Conservation (phyloP, 495 filamentous ascomycete species). For the Viridothelium virens region DNA sequence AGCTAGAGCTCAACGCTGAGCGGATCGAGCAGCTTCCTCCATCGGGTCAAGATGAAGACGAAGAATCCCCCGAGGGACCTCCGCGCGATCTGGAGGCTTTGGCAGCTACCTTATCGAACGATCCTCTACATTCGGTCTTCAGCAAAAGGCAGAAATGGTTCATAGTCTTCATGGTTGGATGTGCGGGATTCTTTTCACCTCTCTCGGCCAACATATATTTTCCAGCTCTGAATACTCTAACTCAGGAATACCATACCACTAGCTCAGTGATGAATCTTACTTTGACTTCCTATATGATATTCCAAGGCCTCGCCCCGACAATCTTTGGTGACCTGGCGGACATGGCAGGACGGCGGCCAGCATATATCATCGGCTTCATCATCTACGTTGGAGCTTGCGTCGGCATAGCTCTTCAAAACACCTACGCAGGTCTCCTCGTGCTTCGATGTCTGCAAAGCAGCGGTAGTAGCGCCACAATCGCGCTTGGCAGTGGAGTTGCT, state of each 20-base stretch:
- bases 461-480: slow-evolving; percentile 30
- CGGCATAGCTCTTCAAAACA: slow-evolving; percentile 35
- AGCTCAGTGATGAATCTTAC: slow-evolving; percentile 49
- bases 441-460: slow-evolving; percentile 30
- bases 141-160: slow-evolving; percentile 47
- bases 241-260: slow-evolving; percentile 32
- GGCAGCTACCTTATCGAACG: neutral
- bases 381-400: slow-evolving; percentile 39
- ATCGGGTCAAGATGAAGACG: neutral
- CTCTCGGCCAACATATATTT: slow-evolving; percentile 77
- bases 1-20: neutral
- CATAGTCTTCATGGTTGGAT: slow-evolving; percentile 59
- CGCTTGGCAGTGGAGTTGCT: slow-evolving; percentile 33
- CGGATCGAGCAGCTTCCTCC: too few species aligned
- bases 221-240: slow-evolving; percentile 55
- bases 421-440: slow-evolving; percentile 29
- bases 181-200: slow-evolving; percentile 61
- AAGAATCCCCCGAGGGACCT: neutral
- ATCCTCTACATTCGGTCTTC: slow-evolving; percentile 42
- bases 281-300: slow-evolving; percentile 31
- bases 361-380: slow-evolving; percentile 35
- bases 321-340: slow-evolving; percentile 39
- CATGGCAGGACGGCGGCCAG: slow-evolving; percentile 36
- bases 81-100: slow-evolving; percentile 7
- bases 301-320: slow-evolving; percentile 33